These are phyloP conservation scores for Saksenaea vasiformis DNA, from an alignment of 371 early-diverging fungal species.

Conservation along the genomic window DNA sequence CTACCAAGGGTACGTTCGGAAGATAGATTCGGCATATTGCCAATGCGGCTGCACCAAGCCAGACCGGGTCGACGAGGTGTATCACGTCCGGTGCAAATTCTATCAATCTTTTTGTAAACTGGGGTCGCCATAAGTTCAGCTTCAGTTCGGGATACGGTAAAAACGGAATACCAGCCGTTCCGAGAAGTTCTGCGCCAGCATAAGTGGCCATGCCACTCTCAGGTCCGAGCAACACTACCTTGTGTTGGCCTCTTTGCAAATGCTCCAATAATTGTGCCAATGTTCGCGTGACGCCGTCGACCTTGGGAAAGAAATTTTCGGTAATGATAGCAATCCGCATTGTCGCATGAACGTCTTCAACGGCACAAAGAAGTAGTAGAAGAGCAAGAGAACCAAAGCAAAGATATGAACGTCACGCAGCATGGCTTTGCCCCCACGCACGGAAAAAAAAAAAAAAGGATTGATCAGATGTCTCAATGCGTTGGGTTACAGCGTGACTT, in stretches of 20 bases:
- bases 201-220: slow-evolving; percentile 38
- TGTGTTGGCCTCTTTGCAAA: slow-evolving; percentile 27
- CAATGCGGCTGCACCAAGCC: slow-evolving; percentile 39
- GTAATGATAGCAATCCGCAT: slow-evolving; percentile 55
- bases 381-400: background rate
- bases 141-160: slow-evolving; percentile 50
- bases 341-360: too few relatives aligned
- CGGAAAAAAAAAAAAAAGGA: background rate
- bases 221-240: slow-evolving; percentile 44
- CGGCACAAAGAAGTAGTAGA: too few relatives aligned
- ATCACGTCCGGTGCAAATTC: slow-evolving; percentile 47
- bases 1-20: slow-evolving; percentile 33
- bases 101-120: slow-evolving; percentile 30
- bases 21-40: slow-evolving; percentile 25
- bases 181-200: slow-evolving; percentile 41
- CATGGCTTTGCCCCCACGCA: background rate
- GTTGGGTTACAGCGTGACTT: too few relatives aligned
- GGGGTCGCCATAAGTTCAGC: slow-evolving; percentile 46
- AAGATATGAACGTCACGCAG: too few relatives aligned
- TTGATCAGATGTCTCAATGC: too few relatives aligned
- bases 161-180: slow-evolving; percentile 48
- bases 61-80: slow-evolving; percentile 53
- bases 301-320: slow-evolving; percentile 53
- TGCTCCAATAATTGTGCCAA: slow-evolving; percentile 43
- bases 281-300: slow-evolving; percentile 55